phyloP scores from a whole-genome alignment of 352 stramenopile genomes.

The Peronosclerospora sorghi region DNA sequence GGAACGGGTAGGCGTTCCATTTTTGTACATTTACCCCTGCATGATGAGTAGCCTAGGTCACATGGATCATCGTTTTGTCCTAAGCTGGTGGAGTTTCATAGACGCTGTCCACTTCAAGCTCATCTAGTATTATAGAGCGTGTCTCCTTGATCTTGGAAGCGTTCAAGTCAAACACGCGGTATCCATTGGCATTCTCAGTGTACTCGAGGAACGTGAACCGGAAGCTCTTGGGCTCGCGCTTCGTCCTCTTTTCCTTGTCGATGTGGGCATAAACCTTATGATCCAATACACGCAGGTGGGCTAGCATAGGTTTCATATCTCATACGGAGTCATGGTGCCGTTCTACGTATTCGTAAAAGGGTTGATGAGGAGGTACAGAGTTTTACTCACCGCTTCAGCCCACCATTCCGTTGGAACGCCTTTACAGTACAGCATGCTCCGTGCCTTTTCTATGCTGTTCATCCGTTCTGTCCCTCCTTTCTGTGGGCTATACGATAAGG shows the following conservation, averaged over 20 bases:
- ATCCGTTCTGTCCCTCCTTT: too few species aligned
- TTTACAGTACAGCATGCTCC: background rate
- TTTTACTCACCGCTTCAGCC: background rate
- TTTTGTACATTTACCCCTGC: background rate
- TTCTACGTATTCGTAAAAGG: background rate
- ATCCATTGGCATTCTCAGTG: constrained; percentile 9
- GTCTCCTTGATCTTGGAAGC: constrained; percentile 6
- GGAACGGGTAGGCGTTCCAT: background rate
- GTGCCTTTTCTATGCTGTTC: background rate
- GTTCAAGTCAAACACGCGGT: constrained; percentile 12
- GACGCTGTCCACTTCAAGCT: constrained; percentile 4
- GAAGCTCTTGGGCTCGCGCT: constrained; percentile 15
- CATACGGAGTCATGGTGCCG: constrained; percentile 5
- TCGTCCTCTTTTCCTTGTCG: constrained; percentile 13
- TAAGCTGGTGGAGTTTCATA: too few species aligned
- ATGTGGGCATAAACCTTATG: constrained; percentile 15
- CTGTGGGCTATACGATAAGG: too few species aligned
- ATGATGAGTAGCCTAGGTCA: too few species aligned
- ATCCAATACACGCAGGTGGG: constrained; percentile 16
- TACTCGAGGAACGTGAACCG: constrained; percentile 17
- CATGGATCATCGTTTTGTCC: too few species aligned
- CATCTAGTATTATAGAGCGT: constrained; percentile 9
- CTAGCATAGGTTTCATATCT: constrained; percentile 11
- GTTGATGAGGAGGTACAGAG: background rate
- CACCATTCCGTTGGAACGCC: background rate